Evolutionary conservation across 345 rosid species (phyloP).

Genomic region (Rubroshorea leprosula): DNA sequence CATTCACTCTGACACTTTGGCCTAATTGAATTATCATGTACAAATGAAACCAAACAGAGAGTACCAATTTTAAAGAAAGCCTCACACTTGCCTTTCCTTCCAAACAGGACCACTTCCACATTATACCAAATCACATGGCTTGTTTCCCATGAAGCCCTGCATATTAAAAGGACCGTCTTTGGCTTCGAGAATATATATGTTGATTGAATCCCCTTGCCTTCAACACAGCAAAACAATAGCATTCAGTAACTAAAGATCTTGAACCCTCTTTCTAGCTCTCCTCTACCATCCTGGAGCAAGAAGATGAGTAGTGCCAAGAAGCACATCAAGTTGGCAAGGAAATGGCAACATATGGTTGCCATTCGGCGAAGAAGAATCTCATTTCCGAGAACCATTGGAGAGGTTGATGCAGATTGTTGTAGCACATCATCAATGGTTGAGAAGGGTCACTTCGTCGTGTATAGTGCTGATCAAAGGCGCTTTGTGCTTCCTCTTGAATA

Average conservation of each 20-base stretch:
- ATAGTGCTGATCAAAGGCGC: conserved; percentile 12
- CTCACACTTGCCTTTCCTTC: neutral
- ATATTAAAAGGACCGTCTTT: neutral
- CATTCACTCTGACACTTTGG: neutral
- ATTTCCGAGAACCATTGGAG: neutral
- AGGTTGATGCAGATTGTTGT: neutral
- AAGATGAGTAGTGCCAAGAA: conserved; percentile 15
- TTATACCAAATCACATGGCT: neutral
- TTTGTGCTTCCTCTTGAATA: conserved; percentile 15
- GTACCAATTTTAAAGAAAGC: neutral
- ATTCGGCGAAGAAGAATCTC: conserved; percentile 5
- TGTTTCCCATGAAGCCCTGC: neutral
- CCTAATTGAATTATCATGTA: neutral
- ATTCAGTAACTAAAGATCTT: neutral
- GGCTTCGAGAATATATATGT: neutral
- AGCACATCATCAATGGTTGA: conserved; percentile 3
- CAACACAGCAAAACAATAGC: neutral
- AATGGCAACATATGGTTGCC: conserved; percentile 20
- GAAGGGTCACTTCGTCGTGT: conserved; percentile 16
- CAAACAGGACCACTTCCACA: neutral
- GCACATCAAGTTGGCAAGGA: conserved; percentile 23
- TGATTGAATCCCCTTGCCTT: neutral
- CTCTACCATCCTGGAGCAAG: neutral
- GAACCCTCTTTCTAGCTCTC: neutral
- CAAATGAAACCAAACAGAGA: neutral